These are phyloP conservation scores for Phytophthora kernoviae DNA, from an alignment of 352 stramenopile genomes.

Conservation along the genomic window DNA sequence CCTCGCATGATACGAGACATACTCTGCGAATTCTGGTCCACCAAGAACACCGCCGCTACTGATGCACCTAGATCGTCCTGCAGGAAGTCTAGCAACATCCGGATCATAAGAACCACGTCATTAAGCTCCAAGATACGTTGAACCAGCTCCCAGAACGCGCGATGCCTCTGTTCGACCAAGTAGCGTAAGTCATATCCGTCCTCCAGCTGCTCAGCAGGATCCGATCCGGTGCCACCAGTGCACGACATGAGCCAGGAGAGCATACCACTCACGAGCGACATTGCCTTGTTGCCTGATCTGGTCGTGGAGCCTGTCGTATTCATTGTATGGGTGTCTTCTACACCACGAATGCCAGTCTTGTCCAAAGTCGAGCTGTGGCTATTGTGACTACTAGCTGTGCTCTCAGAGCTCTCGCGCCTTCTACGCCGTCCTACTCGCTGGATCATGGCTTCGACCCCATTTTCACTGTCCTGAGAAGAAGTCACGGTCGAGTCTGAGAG, in stretches of 20 bases:
- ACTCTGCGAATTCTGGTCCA: constrained; percentile 74
- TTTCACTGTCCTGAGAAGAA: constrained; percentile 41
- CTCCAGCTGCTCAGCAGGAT: constrained; percentile 6
- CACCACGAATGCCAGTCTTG: constrained; percentile 7
- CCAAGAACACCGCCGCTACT: constrained; percentile 67
- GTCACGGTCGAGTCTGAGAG: constrained; percentile 62
- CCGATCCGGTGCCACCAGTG: not conserved
- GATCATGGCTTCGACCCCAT: constrained; percentile 25
- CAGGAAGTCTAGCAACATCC: constrained; percentile 69
- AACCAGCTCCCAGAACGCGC: constrained; percentile 81
- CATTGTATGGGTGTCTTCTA: not conserved
- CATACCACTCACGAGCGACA: constrained; percentile 13
- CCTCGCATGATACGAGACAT: constrained; percentile 77
- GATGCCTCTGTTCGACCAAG: constrained; percentile 67
- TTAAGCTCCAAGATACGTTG: constrained; percentile 69
- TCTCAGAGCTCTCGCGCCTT: constrained; percentile 17
- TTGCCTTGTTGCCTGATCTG: not conserved
- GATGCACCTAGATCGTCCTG: constrained; percentile 54
- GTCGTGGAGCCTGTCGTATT: not conserved
- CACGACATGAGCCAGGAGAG: constrained; percentile 27
- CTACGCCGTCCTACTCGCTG: constrained; percentile 15
- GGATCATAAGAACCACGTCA: constrained; percentile 81
- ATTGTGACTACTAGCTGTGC: not conserved
- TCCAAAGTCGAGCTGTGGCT: constrained; percentile 1
- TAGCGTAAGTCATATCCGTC: constrained; percentile 36